phyloP scores from a whole-genome alignment of 106 monocot genomes.

The Xerophyta viscosa region DNA sequence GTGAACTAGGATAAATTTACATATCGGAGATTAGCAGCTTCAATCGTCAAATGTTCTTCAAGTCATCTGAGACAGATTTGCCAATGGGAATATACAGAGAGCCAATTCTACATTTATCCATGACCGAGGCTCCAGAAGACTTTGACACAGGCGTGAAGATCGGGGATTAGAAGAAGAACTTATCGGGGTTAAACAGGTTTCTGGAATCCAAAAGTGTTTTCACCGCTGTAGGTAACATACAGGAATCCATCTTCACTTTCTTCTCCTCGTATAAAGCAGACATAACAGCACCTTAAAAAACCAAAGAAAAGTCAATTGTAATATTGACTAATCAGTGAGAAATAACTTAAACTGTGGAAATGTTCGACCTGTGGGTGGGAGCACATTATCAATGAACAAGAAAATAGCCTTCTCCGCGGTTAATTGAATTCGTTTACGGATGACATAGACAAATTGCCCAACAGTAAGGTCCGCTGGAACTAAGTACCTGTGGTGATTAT shows the following conservation, averaged over 20 bases:
- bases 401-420: conserved; percentile 35
- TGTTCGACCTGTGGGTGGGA: conserved; percentile 33
- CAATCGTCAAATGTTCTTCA: no score
- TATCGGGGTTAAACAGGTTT: no score
- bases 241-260: conserved; percentile 28
- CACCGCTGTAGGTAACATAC: conserved; percentile 19
- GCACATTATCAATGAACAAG: conserved; percentile 34
- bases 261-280: conserved; percentile 18
- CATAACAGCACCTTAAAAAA: conserved; percentile 10
- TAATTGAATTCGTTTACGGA: conserved; percentile 29
- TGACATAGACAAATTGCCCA: conserved; percentile 30
- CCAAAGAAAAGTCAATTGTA: neutral
- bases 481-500: conserved; percentile 17
- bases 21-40: no score
- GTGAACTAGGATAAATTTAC: no score
- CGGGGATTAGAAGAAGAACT: no score
- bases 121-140: no score
- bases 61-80: no score
- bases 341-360: neutral
- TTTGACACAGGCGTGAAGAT: no score
- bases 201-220: conserved; percentile 16
- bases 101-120: no score
- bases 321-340: neutral
- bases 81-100: no score
- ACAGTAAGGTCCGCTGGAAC: conserved; percentile 33